Evolutionary conservation across 225 moss, liverwort and hornwort genomes (phyloP).

Genomic region (Pseudoscleropodium purum): DNA sequence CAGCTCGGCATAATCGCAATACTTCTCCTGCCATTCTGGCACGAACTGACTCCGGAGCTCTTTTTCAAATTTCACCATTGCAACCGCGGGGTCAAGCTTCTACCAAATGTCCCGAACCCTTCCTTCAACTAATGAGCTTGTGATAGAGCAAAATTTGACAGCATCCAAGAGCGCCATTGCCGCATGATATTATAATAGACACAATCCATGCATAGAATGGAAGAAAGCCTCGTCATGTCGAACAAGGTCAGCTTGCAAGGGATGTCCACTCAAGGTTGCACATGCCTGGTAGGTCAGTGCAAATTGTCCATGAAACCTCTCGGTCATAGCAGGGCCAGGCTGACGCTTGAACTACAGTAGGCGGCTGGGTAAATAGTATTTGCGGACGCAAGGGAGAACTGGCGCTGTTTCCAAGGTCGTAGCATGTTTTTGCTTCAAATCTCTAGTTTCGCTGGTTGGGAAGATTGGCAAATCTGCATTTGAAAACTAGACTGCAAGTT

Average conservation of each 20-base stretch:
- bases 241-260: neutral
- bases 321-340: neutral
- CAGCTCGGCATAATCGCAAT: conserved; percentile 22
- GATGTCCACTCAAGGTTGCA: neutral
- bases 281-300: neutral
- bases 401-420: neutral
- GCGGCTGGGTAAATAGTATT: neutral
- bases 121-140: neutral
- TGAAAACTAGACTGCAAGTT: neutral
- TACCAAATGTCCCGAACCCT: neutral
- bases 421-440: neutral
- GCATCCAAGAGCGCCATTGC: neutral
- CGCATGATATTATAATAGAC: neutral
- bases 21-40: conserved; percentile 36
- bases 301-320: neutral
- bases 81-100: neutral
- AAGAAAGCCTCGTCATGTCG: neutral
- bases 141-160: neutral
- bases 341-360: neutral
- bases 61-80: conserved; percentile 33
- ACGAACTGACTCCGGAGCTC: conserved; percentile 14
- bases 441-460: neutral
- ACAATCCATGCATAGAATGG: neutral
- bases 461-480: neutral
- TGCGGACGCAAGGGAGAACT: neutral